Conservation (phyloP, 768 basidiomycete species). For the Naematelia aurantialba region DNA sequence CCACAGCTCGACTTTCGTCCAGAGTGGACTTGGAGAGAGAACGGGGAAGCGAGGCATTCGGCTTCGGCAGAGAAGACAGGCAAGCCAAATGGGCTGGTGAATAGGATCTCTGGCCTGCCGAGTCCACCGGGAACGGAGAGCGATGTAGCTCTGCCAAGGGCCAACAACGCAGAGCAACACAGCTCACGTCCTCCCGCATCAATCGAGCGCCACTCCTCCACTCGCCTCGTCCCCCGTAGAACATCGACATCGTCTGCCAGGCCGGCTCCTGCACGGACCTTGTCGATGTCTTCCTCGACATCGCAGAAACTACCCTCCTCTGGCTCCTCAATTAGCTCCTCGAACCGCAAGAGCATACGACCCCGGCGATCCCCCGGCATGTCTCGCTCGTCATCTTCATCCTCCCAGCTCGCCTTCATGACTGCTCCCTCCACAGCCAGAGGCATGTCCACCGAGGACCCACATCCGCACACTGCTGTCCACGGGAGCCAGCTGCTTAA, state of each 20-base stretch:
- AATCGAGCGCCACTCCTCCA: not conserved
- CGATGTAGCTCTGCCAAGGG: constrained; percentile 14
- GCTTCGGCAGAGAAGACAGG: not conserved
- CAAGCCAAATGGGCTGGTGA: constrained; percentile 18
- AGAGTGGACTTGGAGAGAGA: not conserved
- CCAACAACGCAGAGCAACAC: not conserved
- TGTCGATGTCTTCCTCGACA: not conserved
- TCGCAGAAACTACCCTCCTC: not conserved
- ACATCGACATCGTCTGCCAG: not conserved
- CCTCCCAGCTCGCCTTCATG: not conserved
- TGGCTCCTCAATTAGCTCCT: not conserved
- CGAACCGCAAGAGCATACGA: not conserved
- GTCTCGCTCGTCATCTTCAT: not conserved
- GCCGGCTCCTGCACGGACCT: not conserved
- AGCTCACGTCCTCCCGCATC: not conserved
- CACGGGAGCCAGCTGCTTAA: too few relatives aligned
- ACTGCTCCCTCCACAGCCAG: not conserved
- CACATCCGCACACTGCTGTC: not conserved
- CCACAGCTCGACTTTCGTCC: not conserved
- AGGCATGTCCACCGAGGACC: not conserved
- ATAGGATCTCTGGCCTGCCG: constrained; percentile 28
- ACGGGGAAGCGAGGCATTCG: not conserved
- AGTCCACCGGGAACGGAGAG: constrained; percentile 41
- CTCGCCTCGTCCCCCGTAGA: not conserved
- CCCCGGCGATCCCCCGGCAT: not conserved